Percentiles rank a stretch among this genome's conserved stretches.
Conservation (phyloP, 106 monocot species). For the Apostasia ramifera region DNA sequence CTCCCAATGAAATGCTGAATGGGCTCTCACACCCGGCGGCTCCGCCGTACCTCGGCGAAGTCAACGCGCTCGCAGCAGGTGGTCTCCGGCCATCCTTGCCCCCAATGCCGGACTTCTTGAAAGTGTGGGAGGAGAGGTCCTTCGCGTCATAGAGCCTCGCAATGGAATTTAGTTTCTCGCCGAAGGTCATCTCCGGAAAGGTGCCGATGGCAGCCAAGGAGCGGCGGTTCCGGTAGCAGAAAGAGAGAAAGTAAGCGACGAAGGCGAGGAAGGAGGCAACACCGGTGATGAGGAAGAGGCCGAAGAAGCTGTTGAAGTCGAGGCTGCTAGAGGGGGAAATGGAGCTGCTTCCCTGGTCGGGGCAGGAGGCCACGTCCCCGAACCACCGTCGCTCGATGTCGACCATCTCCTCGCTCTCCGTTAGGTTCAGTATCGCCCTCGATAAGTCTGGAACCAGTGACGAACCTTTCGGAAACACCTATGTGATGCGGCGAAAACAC, state of each 20-base stretch:
- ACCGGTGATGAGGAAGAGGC: constrained; percentile 46
- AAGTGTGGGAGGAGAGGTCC: background rate
- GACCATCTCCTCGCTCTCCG: constrained; percentile 9
- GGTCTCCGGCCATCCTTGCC: background rate
- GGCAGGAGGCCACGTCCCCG: constrained; percentile 6
- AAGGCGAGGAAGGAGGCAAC: constrained; percentile 12
- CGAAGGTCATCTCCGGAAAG: background rate
- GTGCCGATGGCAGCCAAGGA: background rate
- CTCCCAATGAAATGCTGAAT: background rate
- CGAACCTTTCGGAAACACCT: constrained; percentile 19
- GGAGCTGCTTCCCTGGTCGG: background rate
- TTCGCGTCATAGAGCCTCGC: constrained; percentile 10
- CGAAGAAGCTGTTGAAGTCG: constrained; percentile 27
- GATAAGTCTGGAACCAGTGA: constrained; percentile 12
- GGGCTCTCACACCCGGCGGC: background rate
- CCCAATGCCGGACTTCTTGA: background rate
- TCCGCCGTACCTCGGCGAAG: background rate
- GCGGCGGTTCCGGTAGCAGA: constrained; percentile 12
- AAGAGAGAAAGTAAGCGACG: constrained; percentile 12
- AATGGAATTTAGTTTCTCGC: background rate
- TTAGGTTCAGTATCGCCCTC: constrained; percentile 16
- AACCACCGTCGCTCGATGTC: constrained; percentile 16
- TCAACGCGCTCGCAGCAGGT: background rate
- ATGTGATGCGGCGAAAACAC: too few species aligned
- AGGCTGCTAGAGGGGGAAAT: constrained; percentile 9